These are phyloP conservation scores for Inosperma sp. DNA, from an alignment of 768 basidiomycete species.

Conservation along the genomic window DNA sequence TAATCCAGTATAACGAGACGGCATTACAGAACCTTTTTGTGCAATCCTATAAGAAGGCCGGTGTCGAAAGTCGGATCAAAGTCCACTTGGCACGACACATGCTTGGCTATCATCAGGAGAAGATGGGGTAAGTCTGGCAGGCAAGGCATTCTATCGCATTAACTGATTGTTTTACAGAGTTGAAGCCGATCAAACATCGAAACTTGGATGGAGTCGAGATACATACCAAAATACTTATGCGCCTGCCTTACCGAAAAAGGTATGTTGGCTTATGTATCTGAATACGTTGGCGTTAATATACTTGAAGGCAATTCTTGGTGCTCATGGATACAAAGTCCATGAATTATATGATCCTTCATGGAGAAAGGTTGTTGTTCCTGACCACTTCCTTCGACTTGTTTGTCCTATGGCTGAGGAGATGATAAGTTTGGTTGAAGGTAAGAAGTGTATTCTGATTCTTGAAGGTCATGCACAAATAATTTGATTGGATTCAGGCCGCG, in stretches of 20 bases:
- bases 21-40: slow-evolving; percentile 14
- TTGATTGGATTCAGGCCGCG: neutral
- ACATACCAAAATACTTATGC: slow-evolving; percentile 23
- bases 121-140: slow-evolving; percentile 20
- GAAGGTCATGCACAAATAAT: neutral
- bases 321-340: slow-evolving; percentile 22
- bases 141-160: too few species aligned
- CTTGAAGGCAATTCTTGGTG: slow-evolving; percentile 24
- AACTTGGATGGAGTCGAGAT: slow-evolving; percentile 22
- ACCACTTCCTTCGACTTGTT: slow-evolving; percentile 20
- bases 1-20: slow-evolving; percentile 19
- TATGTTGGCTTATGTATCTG: neutral
- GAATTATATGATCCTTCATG: slow-evolving; percentile 25
- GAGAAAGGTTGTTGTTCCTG: slow-evolving; percentile 23
- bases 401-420: slow-evolving; percentile 28
- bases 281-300: neutral
- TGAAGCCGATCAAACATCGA: slow-evolving; percentile 16
- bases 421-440: slow-evolving; percentile 14
- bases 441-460: neutral
- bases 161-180: slow-evolving; percentile 11
- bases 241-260: slow-evolving; percentile 21
- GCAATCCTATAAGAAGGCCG: slow-evolving; percentile 15
- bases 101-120: slow-evolving; percentile 23
- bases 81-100: slow-evolving; percentile 23
- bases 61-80: slow-evolving; percentile 18